Evolutionary conservation across 2,329 filamentous ascomycete genomes (phyloP), one percentile per base, ranked within the genome.

Genomic region (Colletotrichum lentis): DNA sequence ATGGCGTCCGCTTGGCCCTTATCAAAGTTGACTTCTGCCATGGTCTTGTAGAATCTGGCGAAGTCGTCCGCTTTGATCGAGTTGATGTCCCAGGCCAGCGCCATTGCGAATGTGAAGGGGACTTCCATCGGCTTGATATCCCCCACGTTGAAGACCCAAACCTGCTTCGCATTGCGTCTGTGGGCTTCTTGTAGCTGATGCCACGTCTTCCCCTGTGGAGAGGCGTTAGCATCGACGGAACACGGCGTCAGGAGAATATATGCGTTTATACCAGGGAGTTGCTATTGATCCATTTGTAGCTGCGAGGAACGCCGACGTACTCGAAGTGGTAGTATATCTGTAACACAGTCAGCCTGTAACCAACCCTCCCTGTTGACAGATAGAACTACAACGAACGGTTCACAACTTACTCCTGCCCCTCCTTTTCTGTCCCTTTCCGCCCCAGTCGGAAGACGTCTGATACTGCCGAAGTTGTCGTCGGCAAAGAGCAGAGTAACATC

Each of bases 81-180:
- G 7, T 81, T 75, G 20, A 86, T 81, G 62, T 89, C 81, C 77
- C 87, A 89, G 0, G 86, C 86, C 43, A 89, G 77, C 18, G 84
- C 82, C 72, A 88, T 80, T 70, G 83, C 85, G 72, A 86, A 86
- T 31, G 81, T 82, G 64, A 87, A 83, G 0, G 85, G 83, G 0
- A 86, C 76, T 73, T 88, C 86, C 22, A 85, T 78, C 0, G 86
- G 85, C 72, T 89, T 90, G 52, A 89, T 78, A 69, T 90, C 87
- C 12, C 86, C 87, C 1, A 89, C 85, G 49, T 90, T 90, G 68
- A 89, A 85, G 22, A 89, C 80, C 87, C 87, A 89, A 31, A 89
- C 86, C 18, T 83, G 79, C 37, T 82, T 78, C 1, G 86, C 86
- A 2, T 75, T 73, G 22, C 74, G 71, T 1, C 72, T 78, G 60